Base-by-base conservation (phyloP, 2,329 filamentous ascomycete genomes). In the Colletotrichum scovillei region DNA sequence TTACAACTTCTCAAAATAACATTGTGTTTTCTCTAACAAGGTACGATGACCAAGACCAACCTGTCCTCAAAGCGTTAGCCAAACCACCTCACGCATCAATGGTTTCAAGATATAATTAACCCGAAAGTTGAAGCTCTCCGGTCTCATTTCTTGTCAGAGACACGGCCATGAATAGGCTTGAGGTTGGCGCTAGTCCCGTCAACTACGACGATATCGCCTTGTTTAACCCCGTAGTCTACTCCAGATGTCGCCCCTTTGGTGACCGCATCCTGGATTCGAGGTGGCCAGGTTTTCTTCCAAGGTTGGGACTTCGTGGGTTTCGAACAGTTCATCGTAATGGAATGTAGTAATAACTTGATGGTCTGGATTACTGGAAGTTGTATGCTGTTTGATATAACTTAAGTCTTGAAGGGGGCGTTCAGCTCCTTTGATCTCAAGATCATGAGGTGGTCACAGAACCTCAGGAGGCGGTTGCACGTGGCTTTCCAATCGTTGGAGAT, bases 201-300 rank as follows among this genome's bases (percentile, higher is more conserved):
- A 11, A 70, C 67, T 6, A 70, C 60, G 9, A 70, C 67, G 2
- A 38, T 65, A 2, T 52, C 59, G 7, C 67, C 67, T 28, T 52
- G 53, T 19, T 57, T 7, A 6, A 53, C 60, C 5, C 67, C 67
- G 19, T 70, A 70, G 16, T 70, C 52, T 0, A 69, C 53, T 9
- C 52, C 67, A n/a, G 32, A 35, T 9, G 16, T 4, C 22, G 28
- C 26, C 26, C 26, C 16, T 42, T 38, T 32, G 16, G 19, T 28
- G 9, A 2, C 42, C 16, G 16, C 2, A 32, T 24, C 9, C 46
- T 52, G n/a, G 16, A 14, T 30, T 5, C n/a, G 22, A 9, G 67
- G 67, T 12, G 67, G 67, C 67, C 67, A 69, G 30, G 24, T 68
- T 42, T 56, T 55, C 16, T 56, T 68, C 66, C 66, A 68, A 3